These are phyloP conservation scores for Closterium sp. DNA, from an alignment of 139 green algal species.

Conservation along the genomic window DNA sequence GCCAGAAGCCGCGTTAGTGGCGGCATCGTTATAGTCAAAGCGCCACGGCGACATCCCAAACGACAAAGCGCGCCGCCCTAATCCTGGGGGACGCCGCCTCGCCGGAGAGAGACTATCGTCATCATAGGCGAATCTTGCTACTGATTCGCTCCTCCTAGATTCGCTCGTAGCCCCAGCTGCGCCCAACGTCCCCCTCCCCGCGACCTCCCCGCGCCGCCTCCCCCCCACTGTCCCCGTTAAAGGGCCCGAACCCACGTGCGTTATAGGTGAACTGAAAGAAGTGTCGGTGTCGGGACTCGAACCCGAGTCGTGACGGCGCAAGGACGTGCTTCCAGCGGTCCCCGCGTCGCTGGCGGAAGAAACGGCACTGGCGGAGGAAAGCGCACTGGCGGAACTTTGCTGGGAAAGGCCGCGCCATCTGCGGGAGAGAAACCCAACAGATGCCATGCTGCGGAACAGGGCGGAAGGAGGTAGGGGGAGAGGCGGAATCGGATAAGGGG, in stretches of 20 bases:
- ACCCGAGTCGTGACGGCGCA: background rate
- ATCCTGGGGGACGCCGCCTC: background rate
- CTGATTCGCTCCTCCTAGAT: background rate
- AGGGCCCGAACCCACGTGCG: background rate
- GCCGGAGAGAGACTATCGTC: background rate
- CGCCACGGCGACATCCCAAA: background rate
- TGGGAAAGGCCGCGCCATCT: background rate
- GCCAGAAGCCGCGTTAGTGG: background rate
- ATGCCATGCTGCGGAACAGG: background rate
- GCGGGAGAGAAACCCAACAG: background rate
- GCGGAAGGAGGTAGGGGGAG: background rate
- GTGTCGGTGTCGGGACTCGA: background rate
- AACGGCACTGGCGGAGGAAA: background rate
- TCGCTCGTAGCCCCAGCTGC: background rate
- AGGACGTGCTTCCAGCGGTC: background rate
- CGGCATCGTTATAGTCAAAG: background rate
- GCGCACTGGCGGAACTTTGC: background rate
- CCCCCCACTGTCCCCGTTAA: background rate
- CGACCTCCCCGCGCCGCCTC: background rate
- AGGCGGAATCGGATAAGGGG: background rate
- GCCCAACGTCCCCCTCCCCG: background rate
- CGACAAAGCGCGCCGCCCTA: background rate
- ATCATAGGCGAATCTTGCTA: background rate
- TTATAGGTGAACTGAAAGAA: background rate
- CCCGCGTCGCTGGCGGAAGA: background rate